These are phyloP conservation scores for Fusarium oxysporum DNA, from an alignment of 2,329 filamentous ascomycete genomes.

Conservation along the genomic window DNA sequence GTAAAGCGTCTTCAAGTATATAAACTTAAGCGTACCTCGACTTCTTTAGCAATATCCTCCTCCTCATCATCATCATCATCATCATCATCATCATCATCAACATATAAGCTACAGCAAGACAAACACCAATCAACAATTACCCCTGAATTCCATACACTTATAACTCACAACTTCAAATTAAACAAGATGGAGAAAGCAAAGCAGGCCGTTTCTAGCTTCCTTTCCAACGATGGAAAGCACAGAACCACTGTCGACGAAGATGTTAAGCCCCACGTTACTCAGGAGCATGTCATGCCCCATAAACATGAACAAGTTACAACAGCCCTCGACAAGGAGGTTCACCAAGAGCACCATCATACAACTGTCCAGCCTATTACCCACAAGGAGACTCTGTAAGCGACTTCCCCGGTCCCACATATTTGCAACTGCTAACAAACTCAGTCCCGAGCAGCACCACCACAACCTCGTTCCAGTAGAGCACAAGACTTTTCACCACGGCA, in stretches of 20 bases:
- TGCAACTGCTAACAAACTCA: conserved; percentile 8
- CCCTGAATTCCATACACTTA: neutral
- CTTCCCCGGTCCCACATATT: neutral
- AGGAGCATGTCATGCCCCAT: conserved; percentile 70
- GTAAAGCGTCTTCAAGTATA: conserved; percentile 18
- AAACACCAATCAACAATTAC: neutral
- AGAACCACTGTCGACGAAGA: conserved; percentile 78
- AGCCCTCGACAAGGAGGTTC: conserved; percentile 74
- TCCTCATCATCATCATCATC: neutral
- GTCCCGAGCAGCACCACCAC: conserved; percentile 72
- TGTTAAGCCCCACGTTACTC: conserved; percentile 68
- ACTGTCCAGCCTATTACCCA: conserved; percentile 71
- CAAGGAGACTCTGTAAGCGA: conserved; percentile 57
- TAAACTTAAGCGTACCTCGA: conserved; percentile 17
- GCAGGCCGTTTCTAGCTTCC: conserved; percentile 70
- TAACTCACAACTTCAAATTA: neutral
- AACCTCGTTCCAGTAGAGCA: conserved; percentile 70
- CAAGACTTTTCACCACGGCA: conserved; percentile 70
- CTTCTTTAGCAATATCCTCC: neutral
- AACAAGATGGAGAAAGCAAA: conserved; percentile 73
- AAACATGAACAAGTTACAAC: conserved; percentile 71
- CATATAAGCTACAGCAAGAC: neutral
- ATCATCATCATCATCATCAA: neutral
- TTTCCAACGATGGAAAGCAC: conserved; percentile 71
- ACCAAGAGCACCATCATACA: conserved; percentile 79